Percentiles rank a stretch among this genome's conserved stretches.
phyloP scores from a whole-genome alignment of 2,329 filamentous ascomycete species.

The Colletotrichum sp. region DNA sequence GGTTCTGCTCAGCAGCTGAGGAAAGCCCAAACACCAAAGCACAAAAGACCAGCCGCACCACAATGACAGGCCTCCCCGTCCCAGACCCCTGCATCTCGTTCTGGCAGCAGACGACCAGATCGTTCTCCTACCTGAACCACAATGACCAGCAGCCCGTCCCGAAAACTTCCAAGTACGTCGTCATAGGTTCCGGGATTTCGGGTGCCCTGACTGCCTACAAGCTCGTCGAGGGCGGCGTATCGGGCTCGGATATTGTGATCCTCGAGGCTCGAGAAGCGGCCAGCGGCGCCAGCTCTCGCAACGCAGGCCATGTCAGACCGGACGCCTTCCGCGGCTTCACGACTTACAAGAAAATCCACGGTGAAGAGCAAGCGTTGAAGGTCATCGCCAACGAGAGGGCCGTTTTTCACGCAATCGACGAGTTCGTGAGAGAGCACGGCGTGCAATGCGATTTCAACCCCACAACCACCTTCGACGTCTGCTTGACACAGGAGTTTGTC shows the following conservation, averaged over 20 bases:
- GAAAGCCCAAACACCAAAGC: neutral
- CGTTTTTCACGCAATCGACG: conserved; percentile 36
- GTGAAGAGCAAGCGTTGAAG: neutral
- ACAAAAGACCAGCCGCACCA: neutral
- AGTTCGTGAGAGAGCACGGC: conserved; percentile 43
- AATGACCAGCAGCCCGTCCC: conserved; percentile 36
- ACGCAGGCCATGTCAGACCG: conserved; percentile 48
- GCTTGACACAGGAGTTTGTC: conserved; percentile 50
- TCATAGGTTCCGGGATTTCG: conserved; percentile 47
- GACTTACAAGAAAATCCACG: neutral
- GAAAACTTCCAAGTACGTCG: conserved; percentile 32
- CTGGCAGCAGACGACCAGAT: conserved; percentile 46
- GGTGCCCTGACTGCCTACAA: conserved; percentile 44
- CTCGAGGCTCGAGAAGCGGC: conserved; percentile 48
- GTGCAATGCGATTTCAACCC: conserved; percentile 50
- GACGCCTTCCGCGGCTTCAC: conserved; percentile 51
- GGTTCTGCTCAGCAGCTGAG: neutral
- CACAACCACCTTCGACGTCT: conserved; percentile 52
- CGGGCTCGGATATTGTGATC: conserved; percentile 37
- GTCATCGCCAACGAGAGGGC: neutral
- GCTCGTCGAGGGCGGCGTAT: conserved; percentile 35
- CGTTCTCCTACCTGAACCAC: conserved; percentile 42
- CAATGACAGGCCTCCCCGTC: neutral
- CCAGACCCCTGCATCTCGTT: conserved; percentile 24
- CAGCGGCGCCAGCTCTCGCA: conserved; percentile 46